A percentile compares a stretch with the other conserved stretches of the same genome.
Conservation (phyloP, 2,329 filamentous ascomycete genomes). For the Aspergillus pseudoviridinutans region DNA sequence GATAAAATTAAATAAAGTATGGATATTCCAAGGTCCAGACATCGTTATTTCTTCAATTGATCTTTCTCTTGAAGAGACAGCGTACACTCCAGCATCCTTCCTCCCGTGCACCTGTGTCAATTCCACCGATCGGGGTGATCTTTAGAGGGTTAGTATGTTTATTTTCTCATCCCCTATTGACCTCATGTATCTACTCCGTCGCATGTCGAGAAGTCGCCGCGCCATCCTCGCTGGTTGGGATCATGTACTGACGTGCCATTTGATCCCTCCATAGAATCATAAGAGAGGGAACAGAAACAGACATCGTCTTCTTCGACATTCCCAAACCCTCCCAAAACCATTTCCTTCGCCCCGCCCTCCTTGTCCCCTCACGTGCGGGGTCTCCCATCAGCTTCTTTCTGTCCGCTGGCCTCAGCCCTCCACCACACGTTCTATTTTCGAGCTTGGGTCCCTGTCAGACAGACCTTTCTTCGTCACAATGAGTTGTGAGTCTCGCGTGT, state of each 20-base stretch:
- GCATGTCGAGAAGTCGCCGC: no score
- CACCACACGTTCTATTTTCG: conserved; percentile 9
- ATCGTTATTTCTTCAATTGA: neutral
- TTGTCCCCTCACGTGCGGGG: conserved; percentile 21
- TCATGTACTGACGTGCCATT: neutral
- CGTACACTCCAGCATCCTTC: neutral
- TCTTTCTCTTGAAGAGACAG: neutral
- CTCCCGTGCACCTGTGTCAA: neutral
- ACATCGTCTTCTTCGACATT: neutral
- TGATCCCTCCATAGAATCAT: neutral
- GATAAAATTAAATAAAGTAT: neutral
- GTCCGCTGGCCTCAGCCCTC: conserved; percentile 14
- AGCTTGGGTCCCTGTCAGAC: conserved; percentile 1
- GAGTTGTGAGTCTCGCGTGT: conserved; percentile 22
- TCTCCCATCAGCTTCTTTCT: conserved; percentile 12
- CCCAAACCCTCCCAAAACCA: neutral
- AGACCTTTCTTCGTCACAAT: conserved; percentile 12
- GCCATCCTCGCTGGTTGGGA: neutral
- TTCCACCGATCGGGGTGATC: neutral
- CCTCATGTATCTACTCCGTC: neutral
- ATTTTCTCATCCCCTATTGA: neutral
- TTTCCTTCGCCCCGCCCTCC: conserved; percentile 9
- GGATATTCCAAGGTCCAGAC: neutral
- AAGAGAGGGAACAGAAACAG: neutral
- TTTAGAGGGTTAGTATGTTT: neutral